These are phyloP conservation scores for Jamesozyma gamospora DNA, from an alignment of 805 yeast genomes.

Conservation along the genomic window DNA sequence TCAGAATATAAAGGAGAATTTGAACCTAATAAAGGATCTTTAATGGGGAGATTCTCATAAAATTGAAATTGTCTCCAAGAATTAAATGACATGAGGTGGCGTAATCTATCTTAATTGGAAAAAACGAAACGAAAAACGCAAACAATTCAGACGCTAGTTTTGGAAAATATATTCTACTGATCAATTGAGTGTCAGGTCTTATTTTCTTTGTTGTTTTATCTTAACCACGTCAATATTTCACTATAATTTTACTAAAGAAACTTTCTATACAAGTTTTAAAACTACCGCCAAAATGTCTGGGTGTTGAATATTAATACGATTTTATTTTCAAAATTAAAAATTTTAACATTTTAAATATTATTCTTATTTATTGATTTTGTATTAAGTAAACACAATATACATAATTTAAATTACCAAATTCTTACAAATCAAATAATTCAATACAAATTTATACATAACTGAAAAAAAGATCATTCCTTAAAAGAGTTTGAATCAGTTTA, in stretches of 20 bases:
- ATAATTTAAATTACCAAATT: slow-evolving; percentile 1
- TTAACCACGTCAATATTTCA: too few species aligned
- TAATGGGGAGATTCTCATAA: slow-evolving; percentile 71
- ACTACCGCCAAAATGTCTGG: too few species aligned
- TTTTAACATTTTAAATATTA: not conserved
- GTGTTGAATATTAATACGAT: too few species aligned
- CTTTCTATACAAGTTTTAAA: too few species aligned
- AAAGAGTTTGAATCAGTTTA: slow-evolving; percentile 6
- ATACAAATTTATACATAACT: slow-evolving; percentile 2
- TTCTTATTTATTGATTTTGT: slow-evolving; percentile 4
- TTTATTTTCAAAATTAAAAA: too few species aligned
- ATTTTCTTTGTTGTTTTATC: too few species aligned
- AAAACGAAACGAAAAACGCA: too few species aligned
- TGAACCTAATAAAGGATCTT: slow-evolving; percentile 67
- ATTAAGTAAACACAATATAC: slow-evolving; percentile 6
- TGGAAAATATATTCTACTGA: too few species aligned
- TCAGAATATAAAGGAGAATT: slow-evolving; percentile 68
- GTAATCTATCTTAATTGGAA: too few species aligned
- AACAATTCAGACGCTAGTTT: too few species aligned
- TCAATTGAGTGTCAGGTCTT: too few species aligned
- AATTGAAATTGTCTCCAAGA: slow-evolving; percentile 79
- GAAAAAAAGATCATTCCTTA: not conserved
- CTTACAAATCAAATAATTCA: not conserved
- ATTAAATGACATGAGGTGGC: slow-evolving; percentile 13
- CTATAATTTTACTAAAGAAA: too few species aligned